phyloP scores from a whole-genome alignment of 75 land plant genomes.

The Sequoiadendron giganteum region DNA sequence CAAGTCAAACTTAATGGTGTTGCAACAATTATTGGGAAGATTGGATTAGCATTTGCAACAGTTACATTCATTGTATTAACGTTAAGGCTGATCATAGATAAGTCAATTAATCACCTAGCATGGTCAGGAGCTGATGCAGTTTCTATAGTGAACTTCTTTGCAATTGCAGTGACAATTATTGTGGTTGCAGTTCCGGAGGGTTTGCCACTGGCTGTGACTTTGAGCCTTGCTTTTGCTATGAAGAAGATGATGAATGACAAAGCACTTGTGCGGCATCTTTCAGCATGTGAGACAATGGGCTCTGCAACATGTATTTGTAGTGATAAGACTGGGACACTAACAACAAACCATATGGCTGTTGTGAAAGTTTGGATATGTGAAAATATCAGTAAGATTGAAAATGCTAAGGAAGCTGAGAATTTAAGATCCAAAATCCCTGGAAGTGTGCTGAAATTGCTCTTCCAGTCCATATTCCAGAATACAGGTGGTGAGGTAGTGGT shows the following conservation, averaged over 20 bases:
- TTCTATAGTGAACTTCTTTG: slow-evolving; percentile 52
- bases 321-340: slow-evolving; percentile 88
- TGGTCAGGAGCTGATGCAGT: slow-evolving; percentile 45
- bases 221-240: slow-evolving; percentile 94
- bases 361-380: slow-evolving; percentile 64
- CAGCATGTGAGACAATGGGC: slow-evolving; percentile 96
- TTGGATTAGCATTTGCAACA: slow-evolving; percentile 47
- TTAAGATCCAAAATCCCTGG: slow-evolving; percentile 24
- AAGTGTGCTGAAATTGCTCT: slow-evolving; percentile 26
- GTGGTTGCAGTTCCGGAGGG: slow-evolving; percentile 97
- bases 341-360: slow-evolving; percentile 86
- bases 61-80: slow-evolving; percentile 51
- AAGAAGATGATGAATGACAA: slow-evolving; percentile 76
- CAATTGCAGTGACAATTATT: slow-evolving; percentile 75
- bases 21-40: slow-evolving; percentile 63
- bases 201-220: slow-evolving; percentile 86
- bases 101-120: slow-evolving; percentile 20
- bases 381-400: slow-evolving; percentile 18
- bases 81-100: slow-evolving; percentile 31
- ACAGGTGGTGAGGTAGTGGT: slow-evolving; percentile 66
- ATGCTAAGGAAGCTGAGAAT: slow-evolving; percentile 4
- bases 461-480: slow-evolving; percentile 69
- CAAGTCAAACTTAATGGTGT: slow-evolving; percentile 65
- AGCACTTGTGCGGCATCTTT: slow-evolving; percentile 82
- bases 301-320: slow-evolving; percentile 85